phyloP scores from a whole-genome alignment of 2,329 filamentous ascomycete species.

The Pseudodiploospora longispora region DNA sequence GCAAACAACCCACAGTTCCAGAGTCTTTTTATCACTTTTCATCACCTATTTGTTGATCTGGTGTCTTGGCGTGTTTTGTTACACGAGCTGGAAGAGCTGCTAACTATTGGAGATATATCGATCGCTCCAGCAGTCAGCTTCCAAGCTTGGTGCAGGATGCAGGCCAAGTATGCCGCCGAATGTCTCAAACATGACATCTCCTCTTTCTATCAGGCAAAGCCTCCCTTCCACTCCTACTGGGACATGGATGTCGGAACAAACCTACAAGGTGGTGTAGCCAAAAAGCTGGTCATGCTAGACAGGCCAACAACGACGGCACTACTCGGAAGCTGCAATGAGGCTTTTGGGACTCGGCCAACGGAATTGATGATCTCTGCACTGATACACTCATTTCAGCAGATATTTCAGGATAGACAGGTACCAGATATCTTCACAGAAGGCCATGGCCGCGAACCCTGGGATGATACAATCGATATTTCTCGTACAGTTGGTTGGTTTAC shows the following conservation, averaged over 20 bases:
- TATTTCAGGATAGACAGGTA: constrained; percentile 17
- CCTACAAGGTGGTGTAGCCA: neutral
- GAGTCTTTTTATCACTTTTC: constrained; percentile 19
- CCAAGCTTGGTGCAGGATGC: neutral
- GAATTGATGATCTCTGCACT: constrained; percentile 15
- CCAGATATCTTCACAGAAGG: constrained; percentile 22
- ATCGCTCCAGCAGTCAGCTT: neutral
- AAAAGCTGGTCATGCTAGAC: constrained; percentile 3
- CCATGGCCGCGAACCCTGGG: constrained; percentile 26
- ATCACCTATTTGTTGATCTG: constrained; percentile 30
- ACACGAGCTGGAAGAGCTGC: constrained; percentile 31
- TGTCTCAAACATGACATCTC: neutral
- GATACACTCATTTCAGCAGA: constrained; percentile 13
- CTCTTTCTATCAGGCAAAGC: neutral
- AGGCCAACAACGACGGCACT: neutral
- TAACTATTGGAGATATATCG: constrained; percentile 13
- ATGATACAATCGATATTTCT: constrained; percentile 19
- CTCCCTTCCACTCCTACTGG: neutral
- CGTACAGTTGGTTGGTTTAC: constrained; percentile 29
- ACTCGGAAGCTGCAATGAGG: constrained; percentile 3
- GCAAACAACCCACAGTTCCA: constrained; percentile 9
- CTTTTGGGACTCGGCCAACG: constrained; percentile 4
- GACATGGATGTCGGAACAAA: neutral
- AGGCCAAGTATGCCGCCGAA: constrained; percentile 2
- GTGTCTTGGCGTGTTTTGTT: constrained; percentile 35